These are phyloP conservation scores for Aquanectria penicillioides DNA, from an alignment of 2,329 filamentous ascomycete genomes.

Conservation along the genomic window DNA sequence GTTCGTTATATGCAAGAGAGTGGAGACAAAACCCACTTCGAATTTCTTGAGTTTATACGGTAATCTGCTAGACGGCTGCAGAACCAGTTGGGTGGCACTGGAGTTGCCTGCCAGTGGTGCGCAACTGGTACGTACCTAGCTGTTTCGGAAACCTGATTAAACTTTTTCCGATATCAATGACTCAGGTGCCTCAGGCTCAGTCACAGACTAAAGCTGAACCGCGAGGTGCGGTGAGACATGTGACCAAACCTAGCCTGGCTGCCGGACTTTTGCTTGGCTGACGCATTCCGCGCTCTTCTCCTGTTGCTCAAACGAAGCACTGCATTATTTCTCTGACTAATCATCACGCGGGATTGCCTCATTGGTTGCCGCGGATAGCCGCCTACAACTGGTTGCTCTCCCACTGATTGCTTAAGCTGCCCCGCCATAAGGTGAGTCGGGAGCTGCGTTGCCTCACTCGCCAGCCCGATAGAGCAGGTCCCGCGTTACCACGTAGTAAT, in stretches of 20 bases:
- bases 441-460: constrained; percentile 35
- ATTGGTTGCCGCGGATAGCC: constrained; percentile 47
- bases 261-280: no score
- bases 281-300: background rate
- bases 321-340: constrained; percentile 34
- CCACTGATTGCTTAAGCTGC: constrained; percentile 29
- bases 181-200: background rate
- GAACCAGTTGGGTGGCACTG: background rate
- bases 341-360: constrained; percentile 24
- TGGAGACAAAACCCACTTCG: no score
- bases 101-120: background rate
- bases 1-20: no score
- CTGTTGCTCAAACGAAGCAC: constrained; percentile 18
- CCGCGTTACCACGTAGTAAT: constrained; percentile 43
- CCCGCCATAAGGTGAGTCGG: constrained; percentile 41
- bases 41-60: no score
- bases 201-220: background rate
- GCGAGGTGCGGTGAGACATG: background rate
- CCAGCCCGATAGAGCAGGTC: constrained; percentile 40
- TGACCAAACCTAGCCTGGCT: background rate
- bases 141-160: background rate
- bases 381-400: constrained; percentile 14
- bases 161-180: constrained; percentile 23
- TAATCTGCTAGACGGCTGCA: constrained; percentile 24
- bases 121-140: background rate